Evolutionary conservation across 2,329 filamentous ascomycete species (phyloP), one percentile per base, ranked within the genome.

Genomic region (Neofusicoccum umdonicola): DNA sequence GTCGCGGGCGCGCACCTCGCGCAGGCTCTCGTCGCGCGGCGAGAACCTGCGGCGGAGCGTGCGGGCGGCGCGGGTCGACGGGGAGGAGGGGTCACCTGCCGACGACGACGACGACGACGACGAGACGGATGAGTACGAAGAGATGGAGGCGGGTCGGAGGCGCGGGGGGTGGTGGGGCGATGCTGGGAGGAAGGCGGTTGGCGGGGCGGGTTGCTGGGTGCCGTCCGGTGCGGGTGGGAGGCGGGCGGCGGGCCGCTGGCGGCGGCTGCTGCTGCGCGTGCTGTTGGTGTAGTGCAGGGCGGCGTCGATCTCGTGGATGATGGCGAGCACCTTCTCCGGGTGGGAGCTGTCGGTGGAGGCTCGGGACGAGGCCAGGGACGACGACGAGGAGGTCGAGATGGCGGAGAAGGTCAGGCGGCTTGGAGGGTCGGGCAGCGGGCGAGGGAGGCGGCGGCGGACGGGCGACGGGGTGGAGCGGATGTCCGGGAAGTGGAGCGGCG

Each of bases 1-100:
- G 39, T 75, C 72, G 62, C 73, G 76, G 6, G 69, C 72, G 62
- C 76, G 64, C 19, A 78, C 58, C 34, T 70, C 69, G 34, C 76
- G 72, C 50, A 78, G 61, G 0, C 69, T 74, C 37, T 74, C 72
- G 39, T 67, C 62, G 63, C 68, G 71, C 2, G 75, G 75, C 6
- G 68, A 68, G 39, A 62, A 51, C 39, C 67, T 71, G 13, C 69
- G 67, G 41, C 69, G 68, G 19, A 73, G 65, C 12, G 65, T 67
- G 35, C 68, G 69, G 41, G 39, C 8, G 51, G 11, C 15, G 42
- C 22, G 6, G 7, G 11, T 41, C 3, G 47, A 5, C 31, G 62
- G 39, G 34, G 51, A 48, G 15, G 41, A 58, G 22, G 22, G 22
- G 22, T 22, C 22, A 3, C 22, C 22, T 22, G 19, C 19, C 19